Evolutionary conservation across 2,329 filamentous ascomycete species (phyloP), one percentile per base, ranked within the genome.

Genomic region (Tolypocladium amazonense): DNA sequence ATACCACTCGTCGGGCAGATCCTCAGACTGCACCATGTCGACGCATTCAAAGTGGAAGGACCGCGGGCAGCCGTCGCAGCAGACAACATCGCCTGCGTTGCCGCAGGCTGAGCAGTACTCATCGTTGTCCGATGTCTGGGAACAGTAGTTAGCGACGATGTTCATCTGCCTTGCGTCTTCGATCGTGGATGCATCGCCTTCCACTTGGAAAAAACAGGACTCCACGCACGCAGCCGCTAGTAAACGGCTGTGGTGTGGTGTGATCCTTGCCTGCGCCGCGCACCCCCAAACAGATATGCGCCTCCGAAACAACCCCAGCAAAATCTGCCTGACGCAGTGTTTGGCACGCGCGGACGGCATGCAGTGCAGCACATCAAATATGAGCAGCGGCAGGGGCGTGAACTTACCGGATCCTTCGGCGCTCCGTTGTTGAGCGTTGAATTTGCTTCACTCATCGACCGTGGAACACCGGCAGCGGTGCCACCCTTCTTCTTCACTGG

Each of bases 11-110:
- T 89, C 85, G 14, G 87, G 86, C 61, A 88, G 78, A 58, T 81
- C 79, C 56, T 84, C 81, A 59, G 86, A 81, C 65, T 91, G 78
- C 45, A 90, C 88, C 62, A 93, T 92, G 72, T 95, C 88, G 65
- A 94, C 85, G 72, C 94, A 97, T 61, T 84, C 81, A 71, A 94
- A 91, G 74, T 97, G 94, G 75, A 95, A 97, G 7, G 92, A 90
- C 65, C 90, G 86, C 62, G 88, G 84, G 76, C 94, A 99, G 63
- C 89, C 90, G 76, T 97, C 94, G 74, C 94, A 99, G 76, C 92
- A 97, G 65, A 97, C 82, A 63, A 99, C 83, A 66, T 91, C 86
- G 60, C 93, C 93, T 65, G 85, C 88, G 64, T 88, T 89, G 68
- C 88, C 85, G 76, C 94, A 99, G 54, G 91, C 86, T 62, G 88